Evolutionary conservation across 768 basidiomycete genomes (phyloP).

Genomic region (Leccinum ochraceum): DNA sequence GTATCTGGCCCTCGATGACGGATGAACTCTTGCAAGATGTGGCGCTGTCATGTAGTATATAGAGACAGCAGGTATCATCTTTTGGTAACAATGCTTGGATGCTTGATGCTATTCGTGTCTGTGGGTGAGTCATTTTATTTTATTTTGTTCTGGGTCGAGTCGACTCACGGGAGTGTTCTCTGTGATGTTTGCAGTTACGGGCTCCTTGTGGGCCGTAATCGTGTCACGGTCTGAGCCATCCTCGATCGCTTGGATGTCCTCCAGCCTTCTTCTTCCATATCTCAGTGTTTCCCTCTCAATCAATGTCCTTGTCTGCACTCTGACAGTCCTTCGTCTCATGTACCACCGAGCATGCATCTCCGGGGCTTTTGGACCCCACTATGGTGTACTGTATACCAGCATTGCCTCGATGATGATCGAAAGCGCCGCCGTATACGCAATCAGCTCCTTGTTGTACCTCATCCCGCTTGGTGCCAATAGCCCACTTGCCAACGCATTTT

Average conservation of each 20-base stretch:
- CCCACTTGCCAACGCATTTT: slow-evolving; percentile 28
- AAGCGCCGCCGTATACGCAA: slow-evolving; percentile 35
- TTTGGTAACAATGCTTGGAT: slow-evolving; percentile 19
- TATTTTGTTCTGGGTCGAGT: neutral
- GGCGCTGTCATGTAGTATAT: slow-evolving; percentile 36
- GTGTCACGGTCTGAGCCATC: slow-evolving; percentile 27
- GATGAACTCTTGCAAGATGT: slow-evolving; percentile 23
- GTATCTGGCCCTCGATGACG: neutral
- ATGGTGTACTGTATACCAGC: slow-evolving; percentile 31
- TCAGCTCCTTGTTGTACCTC: slow-evolving; percentile 34
- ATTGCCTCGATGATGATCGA: slow-evolving; percentile 38
- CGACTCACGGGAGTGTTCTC: neutral
- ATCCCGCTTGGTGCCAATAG: slow-evolving; percentile 26
- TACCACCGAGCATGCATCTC: slow-evolving; percentile 30
- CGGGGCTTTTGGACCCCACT: slow-evolving; percentile 26
- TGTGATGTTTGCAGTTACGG: slow-evolving; percentile 22
- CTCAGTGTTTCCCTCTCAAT: slow-evolving; percentile 34
- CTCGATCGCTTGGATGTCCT: slow-evolving; percentile 30
- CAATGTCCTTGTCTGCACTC: slow-evolving; percentile 33
- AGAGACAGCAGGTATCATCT: slow-evolving; percentile 25
- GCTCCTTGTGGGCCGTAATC: slow-evolving; percentile 31
- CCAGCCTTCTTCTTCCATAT: slow-evolving; percentile 33
- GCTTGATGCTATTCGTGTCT: slow-evolving; percentile 25
- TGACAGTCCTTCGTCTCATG: slow-evolving; percentile 35
- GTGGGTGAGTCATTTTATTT: slow-evolving; percentile 19